Base-by-base conservation (phyloP, 2,329 filamentous ascomycete genomes). In the Clonostachys chloroleuca region DNA sequence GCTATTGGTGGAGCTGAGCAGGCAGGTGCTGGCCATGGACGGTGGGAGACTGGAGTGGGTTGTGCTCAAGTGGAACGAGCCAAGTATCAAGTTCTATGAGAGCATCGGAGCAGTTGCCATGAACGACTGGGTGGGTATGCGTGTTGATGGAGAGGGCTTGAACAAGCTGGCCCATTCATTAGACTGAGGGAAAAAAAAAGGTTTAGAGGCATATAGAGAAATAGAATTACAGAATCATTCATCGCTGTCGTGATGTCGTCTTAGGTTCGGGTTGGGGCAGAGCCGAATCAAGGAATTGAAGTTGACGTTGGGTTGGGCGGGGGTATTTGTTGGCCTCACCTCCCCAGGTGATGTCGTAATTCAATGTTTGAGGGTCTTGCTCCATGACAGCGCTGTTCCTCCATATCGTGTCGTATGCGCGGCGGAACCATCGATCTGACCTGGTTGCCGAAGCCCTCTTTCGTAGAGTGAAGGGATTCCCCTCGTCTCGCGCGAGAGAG, bases 11-110 rank as follows among this genome's bases (percentile, higher is more conserved):
- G 81, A 83, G 55, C 70, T 96, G 61, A 92, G 92, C n/a, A 81
- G 80, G 59, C 88, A 96, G 70, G 84, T 90, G 4, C 60, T 87
- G 46, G 77, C 78, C 46, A 85, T 92, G 53, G 75, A 79, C 4
- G 91, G 91, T 2, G 83, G 78, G 8, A 76, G 92, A 49, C 69
- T 97, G 47, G 92, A 97, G 61, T 97, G 92, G 92, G 84, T 78
- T 54, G 94, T 96, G 52, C 68, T 96, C 57, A 92, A 89, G 69
- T 96, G 91, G 91, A 97, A 97, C 61, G 81, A 89, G 73, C 88
- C 89, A 8, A 92, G 87, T 63, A 87, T 97, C 69, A 75, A 84
- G 56, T 96, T 97, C 60, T 97, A 97, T 63, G 75, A 84, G 65
- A 77, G 73, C 49, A 78, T 84, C 45, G 88, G 89, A 1, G 88